Evolutionary conservation across 2,329 filamentous ascomycete genomes (phyloP).

Genomic region (Fusarium floridanum): DNA sequence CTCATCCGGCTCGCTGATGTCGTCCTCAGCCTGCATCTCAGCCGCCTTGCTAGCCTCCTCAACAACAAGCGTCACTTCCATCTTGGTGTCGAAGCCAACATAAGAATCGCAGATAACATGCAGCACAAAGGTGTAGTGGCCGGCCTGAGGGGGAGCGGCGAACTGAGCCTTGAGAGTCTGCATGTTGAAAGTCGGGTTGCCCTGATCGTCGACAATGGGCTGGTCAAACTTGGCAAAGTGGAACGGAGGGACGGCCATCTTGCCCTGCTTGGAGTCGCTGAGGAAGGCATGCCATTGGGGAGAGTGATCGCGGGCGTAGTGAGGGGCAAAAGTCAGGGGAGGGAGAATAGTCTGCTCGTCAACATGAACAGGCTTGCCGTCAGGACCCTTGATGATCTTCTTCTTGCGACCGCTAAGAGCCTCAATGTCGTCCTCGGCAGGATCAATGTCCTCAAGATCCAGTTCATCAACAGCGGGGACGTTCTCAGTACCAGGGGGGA

Average conservation of each 20-base stretch:
- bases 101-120: conserved; percentile 96
- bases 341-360: conserved; percentile 78
- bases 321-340: conserved; percentile 90
- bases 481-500: conserved; percentile 84
- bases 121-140: conserved; percentile 95
- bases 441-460: conserved; percentile 91
- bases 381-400: conserved; percentile 72
- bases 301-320: conserved; percentile 88
- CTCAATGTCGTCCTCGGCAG: conserved; percentile 91
- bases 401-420: conserved; percentile 84
- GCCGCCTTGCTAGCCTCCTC: conserved; percentile 90
- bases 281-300: conserved; percentile 96
- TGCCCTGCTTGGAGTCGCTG: conserved; percentile 92
- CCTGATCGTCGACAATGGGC: conserved; percentile 82
- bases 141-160: conserved; percentile 90
- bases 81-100: conserved; percentile 91
- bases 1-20: conserved; percentile 98
- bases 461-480: conserved; percentile 80
- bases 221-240: conserved; percentile 95
- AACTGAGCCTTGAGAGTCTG: conserved; percentile 98
- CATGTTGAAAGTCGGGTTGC: conserved; percentile 91
- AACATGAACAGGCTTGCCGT: conserved; percentile 68
- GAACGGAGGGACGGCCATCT: conserved; percentile 96
- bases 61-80: conserved; percentile 89
- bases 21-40: conserved; percentile 85